These are phyloP conservation scores for Cladosporium sp. DNA, from an alignment of 2,329 filamentous ascomycete genomes.

Conservation along the genomic window DNA sequence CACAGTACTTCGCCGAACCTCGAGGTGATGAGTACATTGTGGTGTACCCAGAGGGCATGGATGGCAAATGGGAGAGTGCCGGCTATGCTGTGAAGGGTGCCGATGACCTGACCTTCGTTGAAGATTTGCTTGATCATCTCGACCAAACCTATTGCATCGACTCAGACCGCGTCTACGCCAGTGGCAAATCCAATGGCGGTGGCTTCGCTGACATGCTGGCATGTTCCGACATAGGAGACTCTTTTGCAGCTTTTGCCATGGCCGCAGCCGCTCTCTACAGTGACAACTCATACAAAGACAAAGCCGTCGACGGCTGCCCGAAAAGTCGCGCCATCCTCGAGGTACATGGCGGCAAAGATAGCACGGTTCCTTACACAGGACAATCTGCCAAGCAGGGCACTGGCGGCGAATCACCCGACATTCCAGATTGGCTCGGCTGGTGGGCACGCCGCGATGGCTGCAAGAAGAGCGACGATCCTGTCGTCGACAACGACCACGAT, in stretches of 20 bases:
- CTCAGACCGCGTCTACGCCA: conserved; percentile 40
- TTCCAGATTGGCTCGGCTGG: conserved; percentile 33
- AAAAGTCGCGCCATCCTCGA: conserved; percentile 39
- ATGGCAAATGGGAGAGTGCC: conserved; percentile 37
- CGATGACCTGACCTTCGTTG: conserved; percentile 46
- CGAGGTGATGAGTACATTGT: conserved; percentile 44
- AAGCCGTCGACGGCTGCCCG: conserved; percentile 20
- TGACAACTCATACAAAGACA: conserved; percentile 18
- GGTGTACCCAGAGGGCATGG: conserved; percentile 44
- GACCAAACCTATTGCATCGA: conserved; percentile 45
- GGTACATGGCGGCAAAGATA: conserved; percentile 41
- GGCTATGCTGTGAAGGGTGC: conserved; percentile 33
- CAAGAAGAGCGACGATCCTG: conserved; percentile 18
- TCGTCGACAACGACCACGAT: conserved; percentile 12
- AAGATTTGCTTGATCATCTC: conserved; percentile 41
- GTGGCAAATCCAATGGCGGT: conserved; percentile 54
- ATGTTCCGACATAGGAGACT: conserved; percentile 37
- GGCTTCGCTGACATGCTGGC: conserved; percentile 45
- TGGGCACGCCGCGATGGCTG: conserved; percentile 37
- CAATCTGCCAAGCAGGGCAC: conserved; percentile 24
- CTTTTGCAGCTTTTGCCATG: conserved; percentile 49
- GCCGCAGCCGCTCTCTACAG: conserved; percentile 47
- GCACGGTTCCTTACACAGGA: conserved; percentile 38
- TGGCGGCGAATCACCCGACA: conserved; percentile 25
- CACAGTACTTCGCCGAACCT: conserved; percentile 42